Conservation (phyloP, 805 yeast species). For the Candida berthetii region DNA sequence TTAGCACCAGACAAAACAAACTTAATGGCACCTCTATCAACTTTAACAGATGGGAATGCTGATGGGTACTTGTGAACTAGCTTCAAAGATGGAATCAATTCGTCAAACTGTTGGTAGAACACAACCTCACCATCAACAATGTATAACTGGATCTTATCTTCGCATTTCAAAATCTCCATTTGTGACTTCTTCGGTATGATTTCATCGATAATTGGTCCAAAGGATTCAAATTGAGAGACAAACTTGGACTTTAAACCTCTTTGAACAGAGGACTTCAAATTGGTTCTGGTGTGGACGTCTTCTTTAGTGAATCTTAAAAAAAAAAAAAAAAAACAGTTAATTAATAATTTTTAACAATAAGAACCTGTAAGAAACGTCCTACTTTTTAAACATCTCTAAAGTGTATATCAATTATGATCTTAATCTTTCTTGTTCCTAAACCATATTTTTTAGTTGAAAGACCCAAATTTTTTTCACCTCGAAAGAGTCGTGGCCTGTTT, state of each 20-base stretch:
- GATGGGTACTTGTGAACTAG: slow-evolving; percentile 78
- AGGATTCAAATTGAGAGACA: slow-evolving; percentile 63
- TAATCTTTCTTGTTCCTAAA: no score
- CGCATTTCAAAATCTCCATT: slow-evolving; percentile 76
- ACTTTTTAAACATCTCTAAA: slow-evolving; percentile 47
- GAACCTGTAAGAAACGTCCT: slow-evolving; percentile 2
- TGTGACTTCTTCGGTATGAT: slow-evolving; percentile 87
- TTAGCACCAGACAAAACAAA: slow-evolving; percentile 94
- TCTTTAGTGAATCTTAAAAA: slow-evolving; percentile 60
- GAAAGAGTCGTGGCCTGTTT: no score
- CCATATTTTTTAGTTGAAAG: no score
- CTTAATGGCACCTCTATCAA: slow-evolving; percentile 94
- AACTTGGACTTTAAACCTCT: slow-evolving; percentile 76
- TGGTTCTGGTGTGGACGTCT: slow-evolving; percentile 85
- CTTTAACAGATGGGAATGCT: slow-evolving; percentile 80
- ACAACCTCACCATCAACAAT: slow-evolving; percentile 67
- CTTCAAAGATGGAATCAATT: slow-evolving; percentile 67
- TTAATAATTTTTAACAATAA: no score
- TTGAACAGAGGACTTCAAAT: slow-evolving; percentile 91
- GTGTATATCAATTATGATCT: no score
- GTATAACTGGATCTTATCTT: slow-evolving; percentile 79
- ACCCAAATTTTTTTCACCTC: background rate
- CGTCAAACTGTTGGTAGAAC: slow-evolving; percentile 76
- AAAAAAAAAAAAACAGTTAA: no score
- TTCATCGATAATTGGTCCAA: slow-evolving; percentile 74